phyloP scores from a whole-genome alignment of 2,329 filamentous ascomycete genomes.

The Penicillium sp. region DNA sequence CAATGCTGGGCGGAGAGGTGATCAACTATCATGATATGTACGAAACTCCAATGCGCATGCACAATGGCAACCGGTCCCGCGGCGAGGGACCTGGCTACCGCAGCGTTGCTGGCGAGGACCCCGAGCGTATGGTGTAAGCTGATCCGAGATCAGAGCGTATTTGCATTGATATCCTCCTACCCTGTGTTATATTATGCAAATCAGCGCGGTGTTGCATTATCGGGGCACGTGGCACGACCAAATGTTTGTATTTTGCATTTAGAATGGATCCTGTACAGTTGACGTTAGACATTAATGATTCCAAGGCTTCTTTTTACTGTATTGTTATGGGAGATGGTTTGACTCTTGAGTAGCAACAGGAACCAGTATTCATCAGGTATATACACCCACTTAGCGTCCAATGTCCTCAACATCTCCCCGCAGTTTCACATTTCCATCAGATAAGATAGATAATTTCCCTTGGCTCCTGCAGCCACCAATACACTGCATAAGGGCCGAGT shows the following conservation, averaged over 20 bases:
- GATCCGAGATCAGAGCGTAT: not conserved
- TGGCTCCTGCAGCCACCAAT: not conserved
- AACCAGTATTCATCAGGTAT: not conserved
- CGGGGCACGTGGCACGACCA: constrained; percentile 6
- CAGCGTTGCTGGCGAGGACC: constrained; percentile 50
- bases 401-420: not conserved
- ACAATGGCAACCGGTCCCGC: constrained; percentile 45
- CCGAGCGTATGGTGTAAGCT: constrained; percentile 30
- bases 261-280: constrained; percentile 19
- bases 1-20: constrained; percentile 70
- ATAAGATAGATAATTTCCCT: not conserved
- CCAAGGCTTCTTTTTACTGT: not conserved
- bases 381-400: not conserved
- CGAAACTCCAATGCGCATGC: constrained; percentile 73
- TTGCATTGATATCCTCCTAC: constrained; percentile 7
- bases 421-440: not conserved
- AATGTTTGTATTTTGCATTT: constrained; percentile 14
- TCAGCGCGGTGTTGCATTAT: constrained; percentile 6
- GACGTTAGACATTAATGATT: constrained; percentile 17
- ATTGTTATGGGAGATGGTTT: not conserved
- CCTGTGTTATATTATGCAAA: constrained; percentile 3
- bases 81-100: constrained; percentile 54
- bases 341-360: not conserved
- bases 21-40: constrained; percentile 91
- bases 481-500: not conserved